Base-by-base conservation (phyloP, 768 basidiomycete genomes). In the Phylloporus rhodoxanthus region DNA sequence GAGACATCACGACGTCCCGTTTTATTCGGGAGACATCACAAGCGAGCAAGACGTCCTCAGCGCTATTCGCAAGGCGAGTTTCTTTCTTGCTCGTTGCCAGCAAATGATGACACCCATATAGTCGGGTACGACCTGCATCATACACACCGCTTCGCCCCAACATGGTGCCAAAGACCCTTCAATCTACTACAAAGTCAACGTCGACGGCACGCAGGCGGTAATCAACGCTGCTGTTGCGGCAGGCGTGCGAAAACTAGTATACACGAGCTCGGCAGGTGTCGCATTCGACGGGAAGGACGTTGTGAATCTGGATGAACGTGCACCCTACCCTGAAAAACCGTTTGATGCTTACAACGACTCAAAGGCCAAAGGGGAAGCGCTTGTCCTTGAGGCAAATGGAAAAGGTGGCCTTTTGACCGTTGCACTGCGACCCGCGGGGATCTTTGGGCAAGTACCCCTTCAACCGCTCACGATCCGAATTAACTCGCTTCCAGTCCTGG, bases 321-420 rank as follows among this genome's bases (percentile, higher is more conserved):
- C 88, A 34, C 80, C 83, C 0, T 76, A 79, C 51, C 91, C 91
- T 0, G 77, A 78, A 36, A 79, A 79, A 32, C 81, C 84, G 4
- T 75, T 92, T 66, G 93, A 97, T 66, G 85, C 87, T 0, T 99
- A 99, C 70, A 97, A 94, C 63, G 86, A 87, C 51, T 91, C 93
- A 11, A 99, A 99, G 68, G 88, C 86, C 11, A 79, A 86, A 64
- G 94, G 87, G 0, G 95, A 98, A 67, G 74, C 78, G 30, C 72
- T 87, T 32, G 85, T 97, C 8, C 72, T 99, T 3, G 81, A 75
- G 25, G 89, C 96, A 13, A 99, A 97, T 59, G 90, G 87, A 4
- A 80, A 85, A 59, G 80, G 78, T 19, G 91, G 88, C 13, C 73
- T 98, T 6, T 68, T 89, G 54, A 98, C 96, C 1, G 91, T 94